These are phyloP conservation scores for Eragrostis nindensis DNA, from an alignment of 176 grass and related monocot genomes.

Conservation along the genomic window DNA sequence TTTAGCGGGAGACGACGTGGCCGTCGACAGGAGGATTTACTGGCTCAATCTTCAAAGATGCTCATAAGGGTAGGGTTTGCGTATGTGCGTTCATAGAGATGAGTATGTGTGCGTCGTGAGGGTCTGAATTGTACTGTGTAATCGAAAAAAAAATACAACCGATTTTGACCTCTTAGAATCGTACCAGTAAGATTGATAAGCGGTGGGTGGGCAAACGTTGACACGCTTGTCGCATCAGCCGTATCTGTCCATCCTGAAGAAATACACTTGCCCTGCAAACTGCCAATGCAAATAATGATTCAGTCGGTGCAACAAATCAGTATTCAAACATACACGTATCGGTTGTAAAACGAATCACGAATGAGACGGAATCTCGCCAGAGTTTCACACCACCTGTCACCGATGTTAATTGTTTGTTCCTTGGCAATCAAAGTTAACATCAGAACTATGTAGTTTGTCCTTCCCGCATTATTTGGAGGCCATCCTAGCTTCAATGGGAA, in stretches of 20 bases:
- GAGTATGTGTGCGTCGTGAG: too few species aligned
- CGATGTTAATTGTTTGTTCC: background rate
- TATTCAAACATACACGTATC: background rate
- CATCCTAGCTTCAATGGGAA: conserved; percentile 9
- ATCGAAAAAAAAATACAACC: background rate
- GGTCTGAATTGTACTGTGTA: too few species aligned
- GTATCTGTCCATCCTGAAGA: background rate
- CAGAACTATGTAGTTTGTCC: background rate
- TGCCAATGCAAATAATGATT: conserved; percentile 12
- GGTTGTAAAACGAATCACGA: background rate
- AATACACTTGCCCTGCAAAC: background rate
- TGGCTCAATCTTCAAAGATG: too few species aligned
- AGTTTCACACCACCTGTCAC: background rate
- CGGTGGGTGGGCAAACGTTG: conserved; percentile 32
- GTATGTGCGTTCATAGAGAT: too few species aligned
- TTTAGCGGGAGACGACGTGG: too few species aligned
- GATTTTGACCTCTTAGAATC: conserved; percentile 24
- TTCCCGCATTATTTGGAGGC: background rate
- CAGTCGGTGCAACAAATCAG: background rate
- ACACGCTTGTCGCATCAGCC: conserved; percentile 1
- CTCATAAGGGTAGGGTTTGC: too few species aligned
- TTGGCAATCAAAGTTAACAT: background rate
- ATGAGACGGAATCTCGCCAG: background rate
- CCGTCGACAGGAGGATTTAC: too few species aligned
- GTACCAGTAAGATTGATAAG: background rate